phyloP scores from a whole-genome alignment of 345 rosid genomes.

The Pseudoturritis turrita region DNA sequence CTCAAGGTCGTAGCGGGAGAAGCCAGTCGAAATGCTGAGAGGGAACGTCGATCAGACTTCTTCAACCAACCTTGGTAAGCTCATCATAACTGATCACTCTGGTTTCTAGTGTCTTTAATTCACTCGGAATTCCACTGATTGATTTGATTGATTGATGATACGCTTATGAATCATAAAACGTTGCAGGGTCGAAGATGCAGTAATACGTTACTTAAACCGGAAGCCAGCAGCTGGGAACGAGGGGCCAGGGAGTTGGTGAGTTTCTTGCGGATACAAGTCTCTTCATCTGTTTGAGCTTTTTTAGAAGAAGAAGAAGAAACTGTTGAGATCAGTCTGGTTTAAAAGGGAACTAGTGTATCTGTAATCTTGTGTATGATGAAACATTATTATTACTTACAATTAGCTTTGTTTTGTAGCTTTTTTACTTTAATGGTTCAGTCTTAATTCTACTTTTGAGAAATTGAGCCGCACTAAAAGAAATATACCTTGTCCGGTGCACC shows the following conservation, averaged over 20 bases:
- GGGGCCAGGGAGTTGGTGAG: constrained; percentile 77
- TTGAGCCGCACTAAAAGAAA: neutral
- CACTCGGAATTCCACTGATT: neutral
- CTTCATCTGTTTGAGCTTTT: constrained; percentile 3
- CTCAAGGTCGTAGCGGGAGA: constrained; percentile 87
- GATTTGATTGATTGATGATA: constrained; percentile 20
- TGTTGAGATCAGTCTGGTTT: neutral
- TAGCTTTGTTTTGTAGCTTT: constrained; percentile 18
- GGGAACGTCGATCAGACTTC: constrained; percentile 81
- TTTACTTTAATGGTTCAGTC: neutral
- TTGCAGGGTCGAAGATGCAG: constrained; percentile 96
- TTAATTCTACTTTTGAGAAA: neutral
- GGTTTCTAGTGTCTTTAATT: neutral
- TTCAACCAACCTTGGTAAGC: constrained; percentile 95
- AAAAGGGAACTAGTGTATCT: neutral
- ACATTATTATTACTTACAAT: neutral
- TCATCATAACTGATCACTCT: constrained; percentile 1
- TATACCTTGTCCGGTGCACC: no score
- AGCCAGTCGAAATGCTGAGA: constrained; percentile 79
- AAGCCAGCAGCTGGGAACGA: constrained; percentile 84
- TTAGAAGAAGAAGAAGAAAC: neutral
- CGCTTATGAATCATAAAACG: constrained; percentile 9
- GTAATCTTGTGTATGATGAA: constrained; percentile 21
- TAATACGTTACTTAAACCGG: constrained; percentile 87
- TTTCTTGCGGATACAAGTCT: constrained; percentile 9